Conservation (phyloP, 2,329 filamentous ascomycete species). For the Xylariales sp. region DNA sequence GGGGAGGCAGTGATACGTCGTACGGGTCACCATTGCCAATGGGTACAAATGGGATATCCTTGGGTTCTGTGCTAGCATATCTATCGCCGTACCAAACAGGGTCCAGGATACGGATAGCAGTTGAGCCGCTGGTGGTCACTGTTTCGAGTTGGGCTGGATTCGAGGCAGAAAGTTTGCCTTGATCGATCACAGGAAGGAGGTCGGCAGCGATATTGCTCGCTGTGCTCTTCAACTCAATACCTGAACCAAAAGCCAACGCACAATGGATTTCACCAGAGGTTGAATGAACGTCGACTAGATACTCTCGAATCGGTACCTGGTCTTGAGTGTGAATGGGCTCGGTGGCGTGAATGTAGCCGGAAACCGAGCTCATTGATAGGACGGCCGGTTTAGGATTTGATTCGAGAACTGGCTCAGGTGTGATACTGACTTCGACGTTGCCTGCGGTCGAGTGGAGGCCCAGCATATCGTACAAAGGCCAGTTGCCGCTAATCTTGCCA, state of each 20-base stretch:
- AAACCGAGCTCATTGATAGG: constrained; percentile 37
- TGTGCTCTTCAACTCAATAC: constrained; percentile 30
- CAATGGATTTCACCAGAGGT: constrained; percentile 39
- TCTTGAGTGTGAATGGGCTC: constrained; percentile 33
- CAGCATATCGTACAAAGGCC: constrained; percentile 47
- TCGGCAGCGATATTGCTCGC: constrained; percentile 37
- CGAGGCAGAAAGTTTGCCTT: constrained; percentile 12
- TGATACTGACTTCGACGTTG: constrained; percentile 34
- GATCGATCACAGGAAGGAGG: constrained; percentile 39
- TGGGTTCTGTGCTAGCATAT: too few relatives aligned
- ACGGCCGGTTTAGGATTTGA: constrained; percentile 32
- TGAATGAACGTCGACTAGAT: constrained; percentile 38
- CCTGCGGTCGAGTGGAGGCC: constrained; percentile 41
- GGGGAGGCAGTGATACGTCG: too few relatives aligned
- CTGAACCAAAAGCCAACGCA: constrained; percentile 34
- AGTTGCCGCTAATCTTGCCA: constrained; percentile 41
- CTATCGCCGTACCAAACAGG: constrained; percentile 35
- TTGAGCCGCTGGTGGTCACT: constrained; percentile 38
- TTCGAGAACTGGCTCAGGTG: constrained; percentile 33
- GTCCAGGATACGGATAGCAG: constrained; percentile 35
- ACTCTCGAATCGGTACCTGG: constrained; percentile 41
- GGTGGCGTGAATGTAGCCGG: constrained; percentile 36
- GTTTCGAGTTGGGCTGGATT: constrained; percentile 32
- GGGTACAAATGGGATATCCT: too few relatives aligned
- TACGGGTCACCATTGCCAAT: constrained; percentile 5